phyloP scores from a whole-genome alignment of 139 green algal species.

The Ettlia oleoabundans region DNA sequence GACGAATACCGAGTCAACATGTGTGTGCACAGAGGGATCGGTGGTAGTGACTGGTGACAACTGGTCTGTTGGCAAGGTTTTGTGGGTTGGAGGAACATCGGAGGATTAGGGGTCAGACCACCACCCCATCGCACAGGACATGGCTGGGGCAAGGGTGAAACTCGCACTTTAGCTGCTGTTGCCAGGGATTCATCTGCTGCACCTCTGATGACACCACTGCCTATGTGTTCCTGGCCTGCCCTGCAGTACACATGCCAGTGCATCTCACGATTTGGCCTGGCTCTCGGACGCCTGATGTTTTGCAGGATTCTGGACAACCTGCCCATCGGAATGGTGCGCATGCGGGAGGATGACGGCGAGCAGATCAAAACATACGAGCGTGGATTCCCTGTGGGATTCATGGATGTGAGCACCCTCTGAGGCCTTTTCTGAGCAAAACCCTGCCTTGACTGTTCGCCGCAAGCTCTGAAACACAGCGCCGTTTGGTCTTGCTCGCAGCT shows the following conservation, averaged over 20 bases:
- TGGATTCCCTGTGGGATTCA: constrained; percentile 94
- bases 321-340: constrained; percentile 91
- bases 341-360: constrained; percentile 79
- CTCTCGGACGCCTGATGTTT: neutral
- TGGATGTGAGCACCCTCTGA: constrained; percentile 44
- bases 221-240: neutral
- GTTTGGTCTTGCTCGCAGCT: too few species aligned
- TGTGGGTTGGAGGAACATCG: too few species aligned
- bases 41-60: neutral
- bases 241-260: neutral
- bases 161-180: too few species aligned
- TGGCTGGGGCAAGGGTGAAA: too few species aligned
- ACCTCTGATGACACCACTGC: too few species aligned
- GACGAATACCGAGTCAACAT: constrained; percentile 99
- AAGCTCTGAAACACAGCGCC: too few species aligned
- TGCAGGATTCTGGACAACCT: constrained; percentile 97
- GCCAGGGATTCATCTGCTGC: too few species aligned
- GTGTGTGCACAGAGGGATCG: constrained; percentile 53
- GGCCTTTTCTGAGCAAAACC: neutral
- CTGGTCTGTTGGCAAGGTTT: too few species aligned
- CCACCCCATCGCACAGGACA: too few species aligned
- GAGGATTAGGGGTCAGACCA: too few species aligned
- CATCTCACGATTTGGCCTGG: neutral
- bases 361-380: constrained; percentile 94
- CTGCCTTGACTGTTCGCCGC: too few species aligned